Evolutionary conservation across 2,329 filamentous ascomycete species (phyloP), one percentile per base, ranked within the genome.

Genomic region (Dothidotthia symphoricarpi): DNA sequence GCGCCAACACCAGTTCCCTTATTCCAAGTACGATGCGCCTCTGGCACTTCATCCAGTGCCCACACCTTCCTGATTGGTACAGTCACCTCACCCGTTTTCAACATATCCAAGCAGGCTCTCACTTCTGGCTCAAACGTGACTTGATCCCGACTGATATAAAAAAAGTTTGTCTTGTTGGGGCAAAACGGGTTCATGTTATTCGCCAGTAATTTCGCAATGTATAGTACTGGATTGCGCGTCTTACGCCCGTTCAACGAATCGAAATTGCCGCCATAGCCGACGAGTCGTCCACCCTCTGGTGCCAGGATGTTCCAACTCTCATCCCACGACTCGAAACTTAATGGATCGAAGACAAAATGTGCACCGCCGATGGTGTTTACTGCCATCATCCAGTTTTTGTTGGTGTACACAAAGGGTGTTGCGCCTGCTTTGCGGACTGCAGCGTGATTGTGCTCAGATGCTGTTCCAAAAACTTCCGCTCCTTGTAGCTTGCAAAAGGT

Each of bases 301-400:
- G 48, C 49, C 3, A 77, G 60, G 26, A 76, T 73, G 3, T 59
- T 57, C 59, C 66, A 76, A 9, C 69, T 72, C 49, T 77, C 74
- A 40, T 76, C 72, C 49, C 65, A 77, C 42, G 71, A 74, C 43
- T 75, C 71, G 45, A 71, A 75, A 26, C 73, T 74, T 3, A 77
- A 67, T 0, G 75, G 61, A 16, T 77, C 75, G 31, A 72, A 75
- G 14, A 75, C 69, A 14, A 66, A 68, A 36, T 76, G 67, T 0
- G 66, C 73, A 14, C 74, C 74, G 9, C 74, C 74, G 6, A 71
- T 47, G 5, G 49, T 57, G 30, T 69, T 66, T 69, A 77, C 74
- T 4, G 58, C 59, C 15, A 39, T 34, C 25, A 76, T 74, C 75
- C 74, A 77, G 30, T 68, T 49, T 54, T 76, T 76, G 53, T 75